Conservation (phyloP, 1,284 basidiomycete species). For the Kwoniella shivajii region DNA sequence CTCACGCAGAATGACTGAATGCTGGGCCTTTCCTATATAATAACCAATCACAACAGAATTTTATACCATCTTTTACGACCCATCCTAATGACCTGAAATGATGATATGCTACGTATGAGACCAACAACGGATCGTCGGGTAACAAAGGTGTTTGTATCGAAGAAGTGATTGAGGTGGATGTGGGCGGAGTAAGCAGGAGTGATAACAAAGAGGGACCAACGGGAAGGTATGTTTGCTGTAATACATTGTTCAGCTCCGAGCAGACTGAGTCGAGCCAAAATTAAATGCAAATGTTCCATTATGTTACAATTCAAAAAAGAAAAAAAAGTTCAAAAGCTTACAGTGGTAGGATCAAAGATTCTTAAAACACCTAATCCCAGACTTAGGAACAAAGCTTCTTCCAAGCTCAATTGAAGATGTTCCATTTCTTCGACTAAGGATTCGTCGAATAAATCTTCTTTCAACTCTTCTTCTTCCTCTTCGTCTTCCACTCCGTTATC, state of each 20-base stretch:
- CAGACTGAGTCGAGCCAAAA: no score
- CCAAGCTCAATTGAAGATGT: slow-evolving; percentile 86
- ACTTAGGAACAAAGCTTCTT: slow-evolving; percentile 88
- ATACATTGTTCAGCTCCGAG: no score
- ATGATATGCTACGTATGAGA: slow-evolving; percentile 90
- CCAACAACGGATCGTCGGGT: slow-evolving; percentile 86
- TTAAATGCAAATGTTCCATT: no score
- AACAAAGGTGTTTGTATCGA: slow-evolving; percentile 24
- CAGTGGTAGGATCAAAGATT: slow-evolving; percentile 67
- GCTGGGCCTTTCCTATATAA: slow-evolving; percentile 94
- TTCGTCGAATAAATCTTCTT: slow-evolving; percentile 57
- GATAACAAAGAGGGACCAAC: slow-evolving; percentile 58
- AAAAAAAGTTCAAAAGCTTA: slow-evolving; percentile 49
- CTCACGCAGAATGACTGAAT: slow-evolving; percentile 92
- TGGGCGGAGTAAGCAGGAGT: slow-evolving; percentile 39
- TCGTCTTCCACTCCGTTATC: slow-evolving; percentile 54
- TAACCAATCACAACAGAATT: slow-evolving; percentile 95
- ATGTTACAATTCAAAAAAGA: neutral
- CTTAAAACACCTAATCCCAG: slow-evolving; percentile 83
- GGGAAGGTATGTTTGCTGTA: slow-evolving; percentile 43
- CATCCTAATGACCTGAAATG: slow-evolving; percentile 97
- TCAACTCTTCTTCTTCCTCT: slow-evolving; percentile 49
- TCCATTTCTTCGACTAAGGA: slow-evolving; percentile 71
- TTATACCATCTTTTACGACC: slow-evolving; percentile 94
- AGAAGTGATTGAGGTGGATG: slow-evolving; percentile 39